A percentile compares a stretch with the other conserved stretches of the same genome.
Conservation (phyloP, 108 stramenopile species). For the Pseudonitzschia multiseries region DNA sequence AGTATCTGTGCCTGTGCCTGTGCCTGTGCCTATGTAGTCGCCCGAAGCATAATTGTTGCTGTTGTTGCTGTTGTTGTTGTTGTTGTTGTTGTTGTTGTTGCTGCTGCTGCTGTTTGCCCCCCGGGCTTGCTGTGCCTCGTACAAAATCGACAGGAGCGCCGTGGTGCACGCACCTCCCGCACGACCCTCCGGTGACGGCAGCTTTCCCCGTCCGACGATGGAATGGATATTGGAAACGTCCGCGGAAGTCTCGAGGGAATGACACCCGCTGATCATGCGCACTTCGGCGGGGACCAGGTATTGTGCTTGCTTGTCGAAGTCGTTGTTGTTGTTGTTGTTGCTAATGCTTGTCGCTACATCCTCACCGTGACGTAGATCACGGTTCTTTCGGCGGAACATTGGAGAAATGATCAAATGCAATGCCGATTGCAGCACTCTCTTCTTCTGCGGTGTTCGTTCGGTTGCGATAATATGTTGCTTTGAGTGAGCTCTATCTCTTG, state of each 20-base stretch:
- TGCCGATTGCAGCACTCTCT: neutral
- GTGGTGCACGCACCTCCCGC: constrained; percentile 92
- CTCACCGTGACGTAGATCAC: neutral
- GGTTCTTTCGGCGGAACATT: neutral
- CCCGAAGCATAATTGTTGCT: too few relatives aligned
- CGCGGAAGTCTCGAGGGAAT: constrained; percentile 80
- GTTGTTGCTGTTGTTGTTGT: too few relatives aligned
- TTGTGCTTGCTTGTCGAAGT: constrained; percentile 6
- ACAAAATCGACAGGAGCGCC: constrained; percentile 72
- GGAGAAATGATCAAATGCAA: neutral
- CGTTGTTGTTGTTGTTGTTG: neutral
- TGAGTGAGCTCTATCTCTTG: too few relatives aligned
- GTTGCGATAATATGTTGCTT: too few relatives aligned
- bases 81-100: too few relatives aligned
- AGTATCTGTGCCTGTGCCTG: too few relatives aligned
- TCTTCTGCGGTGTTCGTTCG: too few relatives aligned
- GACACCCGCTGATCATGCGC: constrained; percentile 89
- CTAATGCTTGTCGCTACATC: too few relatives aligned
- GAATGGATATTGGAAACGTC: constrained; percentile 79
- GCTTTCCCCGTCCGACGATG: constrained; percentile 47
- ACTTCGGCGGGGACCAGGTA: constrained; percentile 64
- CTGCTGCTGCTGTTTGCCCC: too few relatives aligned
- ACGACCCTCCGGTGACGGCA: constrained; percentile 72
- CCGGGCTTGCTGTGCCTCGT: constrained; percentile 42
- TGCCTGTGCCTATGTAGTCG: too few relatives aligned